phyloP scores from a whole-genome alignment of 2,329 filamentous ascomycete genomes.

The Monosporascus sp. region DNA sequence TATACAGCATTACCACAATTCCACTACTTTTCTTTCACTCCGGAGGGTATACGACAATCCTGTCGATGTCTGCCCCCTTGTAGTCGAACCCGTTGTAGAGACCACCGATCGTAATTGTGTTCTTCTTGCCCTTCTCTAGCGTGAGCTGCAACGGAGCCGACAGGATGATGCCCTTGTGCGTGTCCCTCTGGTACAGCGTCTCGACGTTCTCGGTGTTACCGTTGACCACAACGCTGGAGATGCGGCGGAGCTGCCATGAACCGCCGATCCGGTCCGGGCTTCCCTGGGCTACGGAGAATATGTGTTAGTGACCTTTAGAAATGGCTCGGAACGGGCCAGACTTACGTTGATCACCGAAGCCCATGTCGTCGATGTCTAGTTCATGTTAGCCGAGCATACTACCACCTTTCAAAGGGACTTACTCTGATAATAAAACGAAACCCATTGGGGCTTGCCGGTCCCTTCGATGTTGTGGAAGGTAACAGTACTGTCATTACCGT shows the following conservation, averaged over 20 bases:
- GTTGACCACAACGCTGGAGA: constrained; percentile 55
- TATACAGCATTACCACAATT: no score
- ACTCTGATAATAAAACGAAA: constrained; percentile 53
- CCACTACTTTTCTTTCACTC: constrained; percentile 28
- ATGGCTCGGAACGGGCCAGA: not conserved
- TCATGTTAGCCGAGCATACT: not conserved
- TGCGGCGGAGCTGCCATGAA: constrained; percentile 53
- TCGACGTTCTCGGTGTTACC: constrained; percentile 44
- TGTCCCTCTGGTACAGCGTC: constrained; percentile 47
- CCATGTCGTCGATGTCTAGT: constrained; percentile 52
- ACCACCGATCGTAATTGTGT: constrained; percentile 53
- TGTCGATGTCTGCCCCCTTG: constrained; percentile 54
- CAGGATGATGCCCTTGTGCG: constrained; percentile 54
- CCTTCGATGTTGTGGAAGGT: constrained; percentile 45
- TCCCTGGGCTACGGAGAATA: constrained; percentile 35
- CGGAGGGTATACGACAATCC: constrained; percentile 54
- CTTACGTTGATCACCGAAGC: constrained; percentile 47
- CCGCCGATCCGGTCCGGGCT: constrained; percentile 55
- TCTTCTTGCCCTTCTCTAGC: constrained; percentile 43
- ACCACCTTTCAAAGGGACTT: not conserved
- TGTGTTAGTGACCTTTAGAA: not conserved
- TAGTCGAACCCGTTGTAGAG: constrained; percentile 50
- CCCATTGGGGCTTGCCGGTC: constrained; percentile 47
- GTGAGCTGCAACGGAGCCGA: constrained; percentile 51
- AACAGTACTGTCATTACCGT: constrained; percentile 49